These are phyloP conservation scores for Claviceps humidiphila DNA, from an alignment of 2,329 filamentous ascomycete species.

Conservation along the genomic window DNA sequence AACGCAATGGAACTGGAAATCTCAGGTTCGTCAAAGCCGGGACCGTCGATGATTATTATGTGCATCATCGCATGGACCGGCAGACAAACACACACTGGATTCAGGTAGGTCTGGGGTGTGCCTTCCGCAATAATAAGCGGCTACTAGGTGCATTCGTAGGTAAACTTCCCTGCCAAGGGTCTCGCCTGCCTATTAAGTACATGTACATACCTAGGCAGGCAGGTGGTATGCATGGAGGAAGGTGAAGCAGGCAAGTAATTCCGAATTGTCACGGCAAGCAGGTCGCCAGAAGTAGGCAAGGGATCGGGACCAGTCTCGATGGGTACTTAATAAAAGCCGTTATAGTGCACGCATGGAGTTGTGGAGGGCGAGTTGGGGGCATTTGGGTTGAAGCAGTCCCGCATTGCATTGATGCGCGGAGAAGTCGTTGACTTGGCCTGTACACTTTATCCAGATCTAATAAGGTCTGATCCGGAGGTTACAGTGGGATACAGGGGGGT, in stretches of 20 bases:
- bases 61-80: background rate
- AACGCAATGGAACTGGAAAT: background rate
- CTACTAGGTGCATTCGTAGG: background rate
- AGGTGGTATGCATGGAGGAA: background rate
- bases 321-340: background rate
- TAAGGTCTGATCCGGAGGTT: too few relatives aligned
- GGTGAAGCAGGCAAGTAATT: background rate
- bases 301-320: background rate
- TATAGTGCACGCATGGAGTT: too few relatives aligned
- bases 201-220: too few relatives aligned
- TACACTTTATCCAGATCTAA: too few relatives aligned
- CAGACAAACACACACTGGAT: background rate
- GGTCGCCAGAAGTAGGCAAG: background rate
- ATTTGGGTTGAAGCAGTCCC: too few relatives aligned
- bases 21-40: background rate
- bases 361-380: too few relatives aligned
- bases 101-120: background rate
- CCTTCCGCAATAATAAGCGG: background rate
- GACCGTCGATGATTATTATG: background rate
- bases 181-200: too few relatives aligned
- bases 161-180: too few relatives aligned
- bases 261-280: background rate
- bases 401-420: too few relatives aligned
- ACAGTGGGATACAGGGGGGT: too few relatives aligned
- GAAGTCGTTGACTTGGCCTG: too few relatives aligned